phyloP scores from a whole-genome alignment of 192 early-diverging fungal genomes.

The Linnemannia exigua region DNA sequence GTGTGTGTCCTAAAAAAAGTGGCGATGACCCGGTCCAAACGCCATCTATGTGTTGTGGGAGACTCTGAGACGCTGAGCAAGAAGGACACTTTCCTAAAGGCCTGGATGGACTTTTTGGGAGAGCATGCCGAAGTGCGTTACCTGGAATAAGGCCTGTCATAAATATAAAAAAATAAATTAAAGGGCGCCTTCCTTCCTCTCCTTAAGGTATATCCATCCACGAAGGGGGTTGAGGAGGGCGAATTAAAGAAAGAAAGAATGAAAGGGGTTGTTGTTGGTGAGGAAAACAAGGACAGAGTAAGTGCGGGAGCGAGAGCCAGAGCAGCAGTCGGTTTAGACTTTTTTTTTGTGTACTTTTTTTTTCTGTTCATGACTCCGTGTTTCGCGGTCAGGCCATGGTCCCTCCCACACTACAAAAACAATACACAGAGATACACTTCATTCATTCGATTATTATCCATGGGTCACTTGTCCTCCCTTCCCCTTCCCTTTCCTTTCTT shows the following conservation, averaged over 20 bases:
- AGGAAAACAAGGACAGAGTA: background rate
- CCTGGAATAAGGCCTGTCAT: slow-evolving; percentile 38
- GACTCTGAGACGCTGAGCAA: slow-evolving; percentile 77
- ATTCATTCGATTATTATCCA: too few species aligned
- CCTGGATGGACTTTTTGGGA: slow-evolving; percentile 63
- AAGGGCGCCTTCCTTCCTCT: background rate
- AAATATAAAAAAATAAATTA: background rate
- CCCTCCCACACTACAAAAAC: background rate
- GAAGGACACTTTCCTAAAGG: slow-evolving; percentile 63
- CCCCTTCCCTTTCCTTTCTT: too few species aligned
- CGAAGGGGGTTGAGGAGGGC: background rate
- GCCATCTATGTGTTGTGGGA: slow-evolving; percentile 88
- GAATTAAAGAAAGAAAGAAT: background rate
- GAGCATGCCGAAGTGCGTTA: slow-evolving; percentile 66
- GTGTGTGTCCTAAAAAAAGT: slow-evolving; percentile 57
- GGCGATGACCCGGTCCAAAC: slow-evolving; percentile 89
- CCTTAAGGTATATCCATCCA: background rate
- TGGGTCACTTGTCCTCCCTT: too few species aligned
- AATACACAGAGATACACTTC: too few species aligned
- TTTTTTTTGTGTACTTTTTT: background rate
- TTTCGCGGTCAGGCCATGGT: slow-evolving; percentile 21
- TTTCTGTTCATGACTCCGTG: background rate
- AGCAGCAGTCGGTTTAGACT: background rate
- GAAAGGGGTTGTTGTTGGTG: background rate
- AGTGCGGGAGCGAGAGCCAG: background rate